Evolutionary conservation across 306 rosid species (phyloP).

Genomic region (Pachyrhizus erosus): DNA sequence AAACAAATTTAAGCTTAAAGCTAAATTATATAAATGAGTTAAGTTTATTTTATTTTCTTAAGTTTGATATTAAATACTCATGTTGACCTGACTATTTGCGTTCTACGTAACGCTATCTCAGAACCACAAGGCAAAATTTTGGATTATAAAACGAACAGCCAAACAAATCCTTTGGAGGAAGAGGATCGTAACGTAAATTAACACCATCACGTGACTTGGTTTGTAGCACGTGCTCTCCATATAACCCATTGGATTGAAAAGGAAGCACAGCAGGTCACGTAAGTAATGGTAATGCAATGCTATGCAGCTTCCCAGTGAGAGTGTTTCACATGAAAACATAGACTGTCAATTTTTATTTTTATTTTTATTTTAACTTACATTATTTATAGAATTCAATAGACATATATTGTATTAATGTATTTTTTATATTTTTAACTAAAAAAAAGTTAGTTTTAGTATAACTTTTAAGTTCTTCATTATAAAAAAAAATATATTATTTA

Average conservation of each 20-base stretch:
- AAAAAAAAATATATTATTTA: too few relatives aligned
- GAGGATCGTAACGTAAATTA: not conserved
- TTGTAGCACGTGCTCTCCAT: slow-evolving; percentile 37
- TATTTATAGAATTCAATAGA: not conserved
- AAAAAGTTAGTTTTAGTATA: too few relatives aligned
- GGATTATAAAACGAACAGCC: not conserved
- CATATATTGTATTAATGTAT: too few relatives aligned
- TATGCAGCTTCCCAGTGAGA: not conserved
- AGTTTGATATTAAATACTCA: too few relatives aligned
- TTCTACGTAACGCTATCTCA: not conserved
- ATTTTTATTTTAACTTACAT: not conserved
- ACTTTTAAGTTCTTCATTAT: too few relatives aligned
- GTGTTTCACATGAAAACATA: slow-evolving; percentile 18
- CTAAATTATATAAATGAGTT: too few relatives aligned
- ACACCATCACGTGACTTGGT: slow-evolving; percentile 40
- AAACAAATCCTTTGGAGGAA: not conserved
- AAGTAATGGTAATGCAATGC: not conserved
- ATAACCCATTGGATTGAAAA: not conserved
- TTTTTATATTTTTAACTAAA: too few relatives aligned
- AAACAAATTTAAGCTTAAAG: too few relatives aligned
- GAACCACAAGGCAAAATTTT: not conserved
- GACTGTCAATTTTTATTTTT: not conserved
- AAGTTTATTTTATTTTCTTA: too few relatives aligned
- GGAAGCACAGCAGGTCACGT: not conserved
- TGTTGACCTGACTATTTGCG: not conserved